Evolutionary conservation across 345 rosid species (phyloP).

Genomic region (Nephelium lappaceum): DNA sequence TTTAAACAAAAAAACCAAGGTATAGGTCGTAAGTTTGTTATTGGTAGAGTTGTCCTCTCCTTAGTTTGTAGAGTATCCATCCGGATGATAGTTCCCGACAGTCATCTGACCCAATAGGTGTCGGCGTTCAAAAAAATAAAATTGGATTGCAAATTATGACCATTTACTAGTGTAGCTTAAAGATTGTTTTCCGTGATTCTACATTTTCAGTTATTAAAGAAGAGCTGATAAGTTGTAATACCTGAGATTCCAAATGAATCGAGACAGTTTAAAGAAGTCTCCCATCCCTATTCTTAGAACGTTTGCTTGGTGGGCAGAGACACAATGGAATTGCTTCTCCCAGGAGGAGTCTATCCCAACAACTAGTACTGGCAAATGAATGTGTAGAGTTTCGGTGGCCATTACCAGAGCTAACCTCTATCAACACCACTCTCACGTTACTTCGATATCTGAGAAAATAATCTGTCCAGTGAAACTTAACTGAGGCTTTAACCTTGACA

Average conservation of each 20-base stretch:
- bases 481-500: constrained; percentile 73
- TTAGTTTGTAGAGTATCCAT: no score
- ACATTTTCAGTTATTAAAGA: neutral
- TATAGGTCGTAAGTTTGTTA: no score
- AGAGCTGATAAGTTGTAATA: constrained; percentile 26
- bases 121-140: no score
- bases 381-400: constrained; percentile 44
- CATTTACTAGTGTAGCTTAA: constrained; percentile 4
- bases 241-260: constrained; percentile 84
- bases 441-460: constrained; percentile 79
- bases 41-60: no score
- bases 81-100: no score
- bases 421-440: constrained; percentile 55
- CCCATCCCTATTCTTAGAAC: constrained; percentile 62
- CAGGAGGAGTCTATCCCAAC: constrained; percentile 78
- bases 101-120: no score
- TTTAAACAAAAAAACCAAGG: no score
- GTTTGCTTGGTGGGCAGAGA: constrained; percentile 65
- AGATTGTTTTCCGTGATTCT: neutral
- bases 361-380: constrained; percentile 48
- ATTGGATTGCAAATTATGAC: no score
- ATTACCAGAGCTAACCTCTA: constrained; percentile 48
- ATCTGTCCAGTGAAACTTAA: constrained; percentile 77
- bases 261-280: constrained; percentile 57
- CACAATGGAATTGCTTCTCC: constrained; percentile 70